Percentiles rank a stretch among this genome's conserved stretches.
phyloP scores from a whole-genome alignment of 2,329 filamentous ascomycete genomes.

The Rhinocladiella similis region DNA sequence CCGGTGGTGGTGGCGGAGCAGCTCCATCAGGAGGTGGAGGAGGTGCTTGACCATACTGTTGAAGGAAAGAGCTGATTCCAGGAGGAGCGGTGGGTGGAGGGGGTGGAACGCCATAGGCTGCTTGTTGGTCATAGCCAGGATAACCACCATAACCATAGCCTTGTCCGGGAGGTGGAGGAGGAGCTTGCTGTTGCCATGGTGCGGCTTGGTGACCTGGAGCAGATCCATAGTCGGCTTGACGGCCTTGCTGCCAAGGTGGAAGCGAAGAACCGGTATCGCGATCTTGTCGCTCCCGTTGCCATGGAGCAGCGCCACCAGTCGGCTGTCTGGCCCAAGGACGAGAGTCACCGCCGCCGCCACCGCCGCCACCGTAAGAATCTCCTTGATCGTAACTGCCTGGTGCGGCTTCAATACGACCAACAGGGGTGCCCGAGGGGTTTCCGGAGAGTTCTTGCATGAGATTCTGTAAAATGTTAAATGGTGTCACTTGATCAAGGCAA shows the following conservation, averaged over 20 bases:
- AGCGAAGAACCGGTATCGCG: conserved; percentile 39
- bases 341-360: conserved; percentile 57
- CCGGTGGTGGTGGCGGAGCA: conserved; percentile 41
- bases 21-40: conserved; percentile 52
- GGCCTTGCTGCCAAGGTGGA: conserved; percentile 35
- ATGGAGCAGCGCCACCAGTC: conserved; percentile 62
- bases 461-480: conserved; percentile 57
- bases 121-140: conserved; percentile 43
- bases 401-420: conserved; percentile 83
- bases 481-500: neutral
- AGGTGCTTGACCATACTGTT: conserved; percentile 58
- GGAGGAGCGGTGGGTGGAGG: conserved; percentile 53
- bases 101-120: conserved; percentile 42
- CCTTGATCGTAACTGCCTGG: conserved; percentile 56
- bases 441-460: conserved; percentile 97
- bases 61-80: conserved; percentile 62
- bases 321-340: conserved; percentile 28
- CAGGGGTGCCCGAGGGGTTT: conserved; percentile 60
- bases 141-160: conserved; percentile 61
- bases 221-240: conserved; percentile 46
- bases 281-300: conserved; percentile 61
- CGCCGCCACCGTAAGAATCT: conserved; percentile 19
- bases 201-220: conserved; percentile 37
- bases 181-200: conserved; percentile 64
- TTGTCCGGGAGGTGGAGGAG: conserved; percentile 41